A percentile compares a stretch with the other conserved stretches of the same genome.
phyloP scores from a whole-genome alignment of 2,329 filamentous ascomycete species.

The Blumeria graminis region DNA sequence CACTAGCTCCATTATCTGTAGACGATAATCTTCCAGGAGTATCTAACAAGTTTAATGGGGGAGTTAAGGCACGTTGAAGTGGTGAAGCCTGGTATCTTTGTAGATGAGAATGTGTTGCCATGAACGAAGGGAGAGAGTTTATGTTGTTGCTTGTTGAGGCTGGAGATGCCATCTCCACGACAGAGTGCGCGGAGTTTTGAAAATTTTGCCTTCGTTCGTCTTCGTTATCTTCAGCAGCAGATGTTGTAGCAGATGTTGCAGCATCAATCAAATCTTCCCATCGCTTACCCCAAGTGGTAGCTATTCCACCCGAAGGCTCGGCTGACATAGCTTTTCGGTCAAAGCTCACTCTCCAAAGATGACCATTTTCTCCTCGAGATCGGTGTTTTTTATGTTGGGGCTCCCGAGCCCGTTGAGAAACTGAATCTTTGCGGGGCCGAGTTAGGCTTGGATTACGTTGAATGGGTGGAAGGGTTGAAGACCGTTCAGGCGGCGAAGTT shows the following conservation, averaged over 20 bases:
- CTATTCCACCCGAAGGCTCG: slow-evolving; percentile 37
- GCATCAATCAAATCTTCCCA: slow-evolving; percentile 96
- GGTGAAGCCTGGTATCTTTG: slow-evolving; percentile 69
- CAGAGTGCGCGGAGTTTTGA: neutral
- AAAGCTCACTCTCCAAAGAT: slow-evolving; percentile 40
- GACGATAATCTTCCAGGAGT: slow-evolving; percentile 65
- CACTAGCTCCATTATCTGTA: slow-evolving; percentile 41
- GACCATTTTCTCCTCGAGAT: slow-evolving; percentile 42
- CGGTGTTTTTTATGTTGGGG: slow-evolving; percentile 59
- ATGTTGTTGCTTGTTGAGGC: slow-evolving; percentile 39
- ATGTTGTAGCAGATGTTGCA: slow-evolving; percentile 76
- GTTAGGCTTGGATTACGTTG: slow-evolving; percentile 47
- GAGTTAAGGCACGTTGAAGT: slow-evolving; percentile 72
- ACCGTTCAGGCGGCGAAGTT: slow-evolving; percentile 64
- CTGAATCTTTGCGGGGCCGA: slow-evolving; percentile 63
- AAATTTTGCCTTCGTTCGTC: slow-evolving; percentile 35
- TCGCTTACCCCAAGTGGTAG: slow-evolving; percentile 50
- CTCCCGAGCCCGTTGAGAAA: slow-evolving; percentile 54
- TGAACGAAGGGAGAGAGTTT: slow-evolving; percentile 35
- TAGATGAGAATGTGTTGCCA: slow-evolving; percentile 26
- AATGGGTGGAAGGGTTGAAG: slow-evolving; percentile 66
- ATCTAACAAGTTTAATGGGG: slow-evolving; percentile 43
- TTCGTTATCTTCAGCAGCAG: slow-evolving; percentile 72
- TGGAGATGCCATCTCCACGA: slow-evolving; percentile 17
- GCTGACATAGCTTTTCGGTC: slow-evolving; percentile 68